Conservation (phyloP, 169 alveolate genomes). For the Plasmodium knowlesi region DNA sequence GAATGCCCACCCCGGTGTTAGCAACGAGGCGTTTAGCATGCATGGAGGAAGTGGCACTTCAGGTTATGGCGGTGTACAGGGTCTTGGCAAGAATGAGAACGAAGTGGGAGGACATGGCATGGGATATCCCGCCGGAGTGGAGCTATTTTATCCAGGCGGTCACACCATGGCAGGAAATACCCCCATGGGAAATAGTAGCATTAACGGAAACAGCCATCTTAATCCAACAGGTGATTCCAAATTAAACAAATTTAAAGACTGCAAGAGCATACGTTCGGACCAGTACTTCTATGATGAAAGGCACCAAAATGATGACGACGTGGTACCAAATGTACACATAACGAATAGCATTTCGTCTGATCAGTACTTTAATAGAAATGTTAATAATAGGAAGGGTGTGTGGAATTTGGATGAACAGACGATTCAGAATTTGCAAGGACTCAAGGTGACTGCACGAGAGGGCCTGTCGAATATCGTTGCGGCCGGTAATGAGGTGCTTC, state of each 20-base stretch:
- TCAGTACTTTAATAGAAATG: constrained; percentile 82
- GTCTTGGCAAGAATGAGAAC: neutral
- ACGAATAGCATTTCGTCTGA: constrained; percentile 80
- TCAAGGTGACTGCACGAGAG: constrained; percentile 77
- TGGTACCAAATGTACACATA: constrained; percentile 58
- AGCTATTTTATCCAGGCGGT: neutral
- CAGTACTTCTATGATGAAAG: constrained; percentile 80
- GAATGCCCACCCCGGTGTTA: neutral
- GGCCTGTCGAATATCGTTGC: constrained; percentile 81
- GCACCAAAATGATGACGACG: constrained; percentile 31
- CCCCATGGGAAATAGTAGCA: neutral
- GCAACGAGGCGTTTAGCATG: constrained; percentile 19
- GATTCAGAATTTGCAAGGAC: constrained; percentile 80
- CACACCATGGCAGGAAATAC: neutral
- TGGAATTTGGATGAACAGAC: constrained; percentile 83
- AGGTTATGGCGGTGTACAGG: constrained; percentile 10
- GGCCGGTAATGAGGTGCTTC: constrained; percentile 81
- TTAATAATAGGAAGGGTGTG: constrained; percentile 52
- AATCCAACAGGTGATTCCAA: constrained; percentile 53
- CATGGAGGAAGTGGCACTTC: neutral
- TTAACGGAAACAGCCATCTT: constrained; percentile 1
- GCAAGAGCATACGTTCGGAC: constrained; percentile 81
- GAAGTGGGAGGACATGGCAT: neutral
- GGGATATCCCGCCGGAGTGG: neutral
- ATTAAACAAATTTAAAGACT: constrained; percentile 80